Evolutionary conservation across 345 rosid species (phyloP).

Genomic region (Eucalyptus tenuipes): DNA sequence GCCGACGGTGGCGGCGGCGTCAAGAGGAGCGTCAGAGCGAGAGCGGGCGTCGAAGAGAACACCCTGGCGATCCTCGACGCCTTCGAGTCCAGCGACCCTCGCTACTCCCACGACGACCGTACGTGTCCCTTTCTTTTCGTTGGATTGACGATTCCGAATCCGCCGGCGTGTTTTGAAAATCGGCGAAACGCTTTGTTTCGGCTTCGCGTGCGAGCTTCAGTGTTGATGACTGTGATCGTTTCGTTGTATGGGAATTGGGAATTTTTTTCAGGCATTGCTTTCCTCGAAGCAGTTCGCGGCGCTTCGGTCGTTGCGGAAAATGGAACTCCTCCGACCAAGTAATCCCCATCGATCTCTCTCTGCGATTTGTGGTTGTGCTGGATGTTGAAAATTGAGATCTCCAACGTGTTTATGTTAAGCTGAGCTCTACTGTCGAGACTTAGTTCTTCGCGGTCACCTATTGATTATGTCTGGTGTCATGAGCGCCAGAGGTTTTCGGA

Average conservation of each 20-base stretch:
- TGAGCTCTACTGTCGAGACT: too few relatives aligned
- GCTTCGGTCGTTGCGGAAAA: slow-evolving; percentile 32
- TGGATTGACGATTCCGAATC: neutral
- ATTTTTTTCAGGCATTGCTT: slow-evolving; percentile 41
- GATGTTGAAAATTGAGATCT: too few relatives aligned
- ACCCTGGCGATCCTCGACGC: slow-evolving; percentile 61
- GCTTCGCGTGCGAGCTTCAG: neutral
- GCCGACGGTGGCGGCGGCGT: too few relatives aligned
- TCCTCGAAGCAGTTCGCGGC: slow-evolving; percentile 68
- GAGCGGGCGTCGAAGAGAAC: slow-evolving; percentile 56
- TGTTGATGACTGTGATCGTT: neutral
- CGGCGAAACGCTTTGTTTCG: neutral
- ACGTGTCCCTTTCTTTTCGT: neutral
- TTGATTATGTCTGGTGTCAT: neutral
- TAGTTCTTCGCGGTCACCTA: too few relatives aligned
- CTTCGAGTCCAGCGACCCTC: slow-evolving; percentile 27
- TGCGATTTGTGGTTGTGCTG: too few relatives aligned
- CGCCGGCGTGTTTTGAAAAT: neutral
- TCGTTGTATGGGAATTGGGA: neutral
- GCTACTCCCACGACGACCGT: slow-evolving; percentile 60
- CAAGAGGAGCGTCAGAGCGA: slow-evolving; percentile 1
- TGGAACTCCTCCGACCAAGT: slow-evolving; percentile 57
- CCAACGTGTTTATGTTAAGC: too few relatives aligned
- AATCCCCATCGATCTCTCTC: neutral
- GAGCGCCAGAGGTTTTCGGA: neutral